Evolutionary conservation across 805 yeast genomes (phyloP), one percentile per base, ranked within the genome.

Genomic region (Kodamaea fukazawae): DNA sequence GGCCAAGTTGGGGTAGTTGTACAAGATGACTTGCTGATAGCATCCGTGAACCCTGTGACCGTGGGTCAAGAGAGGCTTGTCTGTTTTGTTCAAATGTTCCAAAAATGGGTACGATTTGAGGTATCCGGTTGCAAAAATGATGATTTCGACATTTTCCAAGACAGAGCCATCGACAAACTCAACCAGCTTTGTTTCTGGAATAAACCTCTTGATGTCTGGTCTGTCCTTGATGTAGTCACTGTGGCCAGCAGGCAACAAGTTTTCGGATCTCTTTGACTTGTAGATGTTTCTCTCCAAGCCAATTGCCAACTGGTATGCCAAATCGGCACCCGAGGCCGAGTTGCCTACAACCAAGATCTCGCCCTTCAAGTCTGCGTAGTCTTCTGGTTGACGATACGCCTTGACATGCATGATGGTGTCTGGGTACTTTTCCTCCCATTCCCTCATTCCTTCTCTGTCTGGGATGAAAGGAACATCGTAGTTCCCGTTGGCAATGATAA

Each of bases 281-380:
- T 71, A 69, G 10, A 81, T 64, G 6, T 53, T 57, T 36, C 60
- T 65, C 15, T 69, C 59, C 32, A 75, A 61, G 3, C 43, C 53
- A 2, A 66, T 63, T 1, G 80, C 75, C 13, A 81, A 53, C 53
- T 84, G 90, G 41, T 71, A 73, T 2, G 87, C 47, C 30, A 85
- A 65, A 54, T 88, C 96, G 13, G 78, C 75, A 18, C 91, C 96
- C 22, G 88, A 79, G 2, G 93, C 83, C 8, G 82, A 79, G 50
- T 81, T 82, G 0, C 95, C 95, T n/a, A 86, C 76, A 5, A 86
- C 72, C 32, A 86, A 57, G 11, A 81, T 78, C n/a, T 61, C 69
- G 13, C 42, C 42, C 16, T 38, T 36, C 7, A 55, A 40, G 16
- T 65, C 59, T 5, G 53, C 49, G 44, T 54, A 70, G 9, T 48